Evolutionary conservation across 75 land plant genomes (phyloP).

Genomic region (Sequoia sempervirens): DNA sequence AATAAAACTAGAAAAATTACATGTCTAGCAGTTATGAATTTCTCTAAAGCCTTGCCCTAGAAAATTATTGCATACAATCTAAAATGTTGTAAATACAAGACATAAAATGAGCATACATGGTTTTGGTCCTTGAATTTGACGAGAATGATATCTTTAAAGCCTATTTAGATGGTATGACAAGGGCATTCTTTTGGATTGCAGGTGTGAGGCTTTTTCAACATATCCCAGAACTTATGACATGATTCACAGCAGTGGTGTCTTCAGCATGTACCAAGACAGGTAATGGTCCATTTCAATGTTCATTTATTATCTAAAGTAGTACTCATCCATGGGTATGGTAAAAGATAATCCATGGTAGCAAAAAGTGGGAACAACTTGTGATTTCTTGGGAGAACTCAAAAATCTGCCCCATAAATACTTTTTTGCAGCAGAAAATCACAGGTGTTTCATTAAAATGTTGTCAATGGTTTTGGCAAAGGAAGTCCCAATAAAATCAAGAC

Average conservation of each 20-base stretch:
- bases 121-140: neutral
- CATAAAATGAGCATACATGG: neutral
- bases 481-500: too few species aligned
- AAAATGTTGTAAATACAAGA: neutral
- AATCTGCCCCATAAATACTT: too few species aligned
- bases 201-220: conserved; percentile 97
- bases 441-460: too few species aligned
- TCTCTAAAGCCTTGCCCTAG: neutral
- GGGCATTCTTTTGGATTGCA: conserved; percentile 12
- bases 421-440: too few species aligned
- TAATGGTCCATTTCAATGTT: conserved; percentile 10
- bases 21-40: neutral
- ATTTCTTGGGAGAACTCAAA: too few species aligned
- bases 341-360: neutral
- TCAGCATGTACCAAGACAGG: conserved; percentile 92
- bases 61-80: neutral
- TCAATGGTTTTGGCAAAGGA: too few species aligned
- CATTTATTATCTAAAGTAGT: neutral
- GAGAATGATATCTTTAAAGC: neutral
- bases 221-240: conserved; percentile 95
- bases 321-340: neutral
- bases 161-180: neutral
- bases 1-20: too few species aligned
- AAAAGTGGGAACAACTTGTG: too few species aligned
- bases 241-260: conserved; percentile 59